A percentile compares a stretch with the other conserved stretches of the same genome.
Evolutionary conservation across 78 protist species (phyloP).

Genomic region (Dictyostelium brefeldianum): DNA sequence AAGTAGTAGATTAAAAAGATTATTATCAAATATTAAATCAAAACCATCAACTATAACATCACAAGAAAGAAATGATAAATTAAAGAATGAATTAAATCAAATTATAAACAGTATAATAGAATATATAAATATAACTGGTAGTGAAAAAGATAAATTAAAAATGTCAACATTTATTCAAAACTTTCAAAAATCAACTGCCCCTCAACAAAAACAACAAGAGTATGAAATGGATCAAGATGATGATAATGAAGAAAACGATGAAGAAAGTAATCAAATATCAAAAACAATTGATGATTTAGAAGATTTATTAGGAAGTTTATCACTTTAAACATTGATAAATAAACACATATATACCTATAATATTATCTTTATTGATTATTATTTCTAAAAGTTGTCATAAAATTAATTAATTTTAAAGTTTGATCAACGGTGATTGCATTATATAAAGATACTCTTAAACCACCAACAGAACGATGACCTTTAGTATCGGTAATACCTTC

Average conservation of each 20-base stretch:
- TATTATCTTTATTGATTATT: conserved; percentile 15
- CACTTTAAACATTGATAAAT: background rate
- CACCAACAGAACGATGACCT: conserved; percentile 97
- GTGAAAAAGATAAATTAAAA: conserved; percentile 8
- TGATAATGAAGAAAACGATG: background rate
- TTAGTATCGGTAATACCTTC: conserved; percentile 53
- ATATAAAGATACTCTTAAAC: conserved; percentile 95
- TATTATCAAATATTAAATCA: background rate
- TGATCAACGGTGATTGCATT: conserved; percentile 93
- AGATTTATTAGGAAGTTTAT: background rate
- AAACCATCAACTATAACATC: background rate
- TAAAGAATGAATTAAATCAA: conserved; percentile 3
- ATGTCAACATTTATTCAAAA: background rate
- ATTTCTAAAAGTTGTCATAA: conserved; percentile 65
- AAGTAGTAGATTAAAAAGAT: conserved; percentile 27
- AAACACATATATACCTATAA: background rate
- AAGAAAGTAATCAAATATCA: background rate
- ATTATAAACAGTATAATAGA: background rate
- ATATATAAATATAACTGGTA: background rate
- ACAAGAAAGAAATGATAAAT: background rate
- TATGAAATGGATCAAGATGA: background rate
- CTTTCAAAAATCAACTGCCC: background rate
- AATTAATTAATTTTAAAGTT: conserved; percentile 60
- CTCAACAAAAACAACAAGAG: background rate
- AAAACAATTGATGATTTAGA: background rate